Evolutionary conservation across 495 filamentous ascomycete genomes (phyloP), one percentile per base, ranked within the genome.

Genomic region (Penicillium alfredii): DNA sequence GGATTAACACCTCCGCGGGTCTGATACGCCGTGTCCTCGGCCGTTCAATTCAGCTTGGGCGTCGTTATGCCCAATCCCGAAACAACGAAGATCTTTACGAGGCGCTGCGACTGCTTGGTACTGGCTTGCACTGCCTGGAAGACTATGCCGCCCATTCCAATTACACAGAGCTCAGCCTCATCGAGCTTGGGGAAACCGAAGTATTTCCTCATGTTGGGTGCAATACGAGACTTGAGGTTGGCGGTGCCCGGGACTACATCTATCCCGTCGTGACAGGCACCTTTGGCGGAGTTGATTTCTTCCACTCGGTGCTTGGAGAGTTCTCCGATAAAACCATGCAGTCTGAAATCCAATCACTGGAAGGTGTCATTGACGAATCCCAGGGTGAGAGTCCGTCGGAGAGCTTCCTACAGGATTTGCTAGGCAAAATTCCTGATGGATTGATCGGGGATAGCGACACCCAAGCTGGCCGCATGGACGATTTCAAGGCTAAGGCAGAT

Each of bases 71-170:
- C 26, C 63, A 64, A 11, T 76, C 62, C 27, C 36, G 64, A 6
- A 74, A 84, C 45, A 79, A 88, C 44, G 68, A 70, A 15, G 88
- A 92, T 45, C 70, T 92, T 3, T 78, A 88, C 53, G 88, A 95
- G 64, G 85, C 88, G 33, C 65, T 95, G 11, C 78, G 88, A 35
- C 69, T 94, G 6, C 56, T 95, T 33, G 88, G 88, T 12, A 95
- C 88, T 25, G 88, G 82, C 3, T 71, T 84, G 33, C 88, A 95
- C 65, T 93, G 87, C 44, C 63, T 95, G n/a, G 88, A 95, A 70
- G 88, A 95, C 52, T 95, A 77, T 62, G 81, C 86, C 10, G 88
- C 88, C 25, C 88, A 94, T 58, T 92, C 86, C 38, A 95, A 95
- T 64, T 95, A 93, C 54, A 74, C 68, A 0, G 88, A 94, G 54